These are phyloP conservation scores for Vitis rupestris DNA, from an alignment of 164 flowering plant genomes.

Conservation along the genomic window DNA sequence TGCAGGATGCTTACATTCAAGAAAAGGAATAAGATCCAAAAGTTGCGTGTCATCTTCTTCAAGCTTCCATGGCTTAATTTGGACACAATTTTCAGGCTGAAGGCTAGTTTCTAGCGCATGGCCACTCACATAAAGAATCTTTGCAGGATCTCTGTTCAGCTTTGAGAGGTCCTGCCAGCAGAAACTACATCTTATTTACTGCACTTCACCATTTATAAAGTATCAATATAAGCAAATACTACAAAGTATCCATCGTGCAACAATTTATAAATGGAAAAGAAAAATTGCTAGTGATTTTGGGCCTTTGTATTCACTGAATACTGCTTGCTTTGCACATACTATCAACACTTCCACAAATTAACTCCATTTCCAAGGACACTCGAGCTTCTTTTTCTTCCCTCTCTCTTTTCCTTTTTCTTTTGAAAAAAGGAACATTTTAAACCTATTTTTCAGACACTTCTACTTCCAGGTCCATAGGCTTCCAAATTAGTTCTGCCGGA, in stretches of 20 bases:
- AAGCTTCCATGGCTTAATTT: constrained; percentile 74
- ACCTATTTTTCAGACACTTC: too few species aligned
- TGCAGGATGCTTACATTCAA: constrained; percentile 60
- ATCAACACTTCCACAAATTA: background rate
- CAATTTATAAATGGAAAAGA: too few species aligned
- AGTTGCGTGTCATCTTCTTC: constrained; percentile 77
- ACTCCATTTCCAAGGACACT: background rate
- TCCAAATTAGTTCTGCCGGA: too few species aligned
- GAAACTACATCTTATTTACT: constrained; percentile 4
- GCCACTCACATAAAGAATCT: constrained; percentile 76
- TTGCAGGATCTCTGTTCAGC: constrained; percentile 84
- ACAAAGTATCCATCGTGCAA: too few species aligned
- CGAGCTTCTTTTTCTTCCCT: too few species aligned
- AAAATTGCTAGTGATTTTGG: background rate
- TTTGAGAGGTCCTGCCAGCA: constrained; percentile 75
- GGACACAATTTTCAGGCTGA: constrained; percentile 79
- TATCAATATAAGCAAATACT: too few species aligned
- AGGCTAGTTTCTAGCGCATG: constrained; percentile 73
- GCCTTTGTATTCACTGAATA: background rate
- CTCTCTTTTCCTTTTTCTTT: too few species aligned
- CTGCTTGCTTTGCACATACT: background rate
- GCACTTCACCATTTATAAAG: background rate
- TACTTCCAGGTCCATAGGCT: too few species aligned
- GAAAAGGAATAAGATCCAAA: constrained; percentile 85
- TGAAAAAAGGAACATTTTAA: too few species aligned